Percentiles rank a stretch among this genome's conserved stretches.
These are phyloP conservation scores for Paraconiothyrium brasiliense DNA, from an alignment of 2,329 filamentous ascomycete species.

Conservation along the genomic window DNA sequence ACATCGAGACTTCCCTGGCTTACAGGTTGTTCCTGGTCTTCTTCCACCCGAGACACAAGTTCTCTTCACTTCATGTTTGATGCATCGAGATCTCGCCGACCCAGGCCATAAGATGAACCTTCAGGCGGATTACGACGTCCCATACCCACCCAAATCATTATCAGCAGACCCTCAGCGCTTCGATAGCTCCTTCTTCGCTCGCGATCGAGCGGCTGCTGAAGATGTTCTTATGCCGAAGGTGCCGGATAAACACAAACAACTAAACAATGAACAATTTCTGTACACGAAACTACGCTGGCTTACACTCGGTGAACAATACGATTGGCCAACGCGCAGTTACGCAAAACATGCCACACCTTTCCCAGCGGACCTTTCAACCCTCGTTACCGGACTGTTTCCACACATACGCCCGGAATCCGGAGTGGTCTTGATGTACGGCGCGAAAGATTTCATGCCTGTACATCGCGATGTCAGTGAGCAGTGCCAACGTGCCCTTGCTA, in stretches of 20 bases:
- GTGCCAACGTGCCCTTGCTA: conserved; percentile 81
- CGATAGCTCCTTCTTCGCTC: conserved; percentile 44
- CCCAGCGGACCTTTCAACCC: conserved; percentile 74
- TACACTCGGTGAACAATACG: conserved; percentile 93
- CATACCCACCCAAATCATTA: conserved; percentile 60
- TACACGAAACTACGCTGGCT: conserved; percentile 90
- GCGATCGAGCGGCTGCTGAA: conserved; percentile 36
- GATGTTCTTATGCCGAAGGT: conserved; percentile 68
- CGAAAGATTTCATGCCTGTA: conserved; percentile 90
- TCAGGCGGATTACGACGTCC: conserved; percentile 78
- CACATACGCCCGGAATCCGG: conserved; percentile 84
- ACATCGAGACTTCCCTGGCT: conserved; percentile 58
- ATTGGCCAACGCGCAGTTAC: conserved; percentile 91
- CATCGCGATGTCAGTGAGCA: conserved; percentile 95
- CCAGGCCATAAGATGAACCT: conserved; percentile 85
- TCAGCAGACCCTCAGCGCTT: conserved; percentile 45
- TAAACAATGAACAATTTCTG: conserved; percentile 76
- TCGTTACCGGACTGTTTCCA: conserved; percentile 79
- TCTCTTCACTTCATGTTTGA: conserved; percentile 74
- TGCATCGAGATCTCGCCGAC: conserved; percentile 81
- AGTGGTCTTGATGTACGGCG: conserved; percentile 91
- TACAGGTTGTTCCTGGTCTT: conserved; percentile 79
- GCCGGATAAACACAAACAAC: conserved; percentile 73
- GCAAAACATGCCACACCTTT: conserved; percentile 76
- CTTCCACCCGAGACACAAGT: conserved; percentile 77